Percentiles rank a stretch among this genome's conserved stretches.
Conservation (phyloP, 164 flowering plant species). For the Aristolochia californica region DNA sequence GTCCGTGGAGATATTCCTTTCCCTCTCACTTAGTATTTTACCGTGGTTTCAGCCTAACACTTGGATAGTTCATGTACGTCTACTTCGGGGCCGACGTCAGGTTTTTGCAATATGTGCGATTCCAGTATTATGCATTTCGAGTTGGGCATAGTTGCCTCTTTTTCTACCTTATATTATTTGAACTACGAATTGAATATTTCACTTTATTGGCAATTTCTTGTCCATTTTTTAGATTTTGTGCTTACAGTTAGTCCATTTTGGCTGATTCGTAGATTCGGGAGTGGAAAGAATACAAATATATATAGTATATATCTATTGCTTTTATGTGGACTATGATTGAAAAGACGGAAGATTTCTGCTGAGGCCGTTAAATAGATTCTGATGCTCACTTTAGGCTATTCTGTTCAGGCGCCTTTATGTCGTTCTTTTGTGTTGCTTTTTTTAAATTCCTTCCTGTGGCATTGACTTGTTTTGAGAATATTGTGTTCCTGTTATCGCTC, state of each 20-base stretch:
- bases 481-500: constrained; percentile 12
- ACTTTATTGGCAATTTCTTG: no score
- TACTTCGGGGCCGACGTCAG: no score
- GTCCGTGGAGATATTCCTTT: no score
- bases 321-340: constrained; percentile 11
- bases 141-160: no score
- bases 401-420: constrained; percentile 19
- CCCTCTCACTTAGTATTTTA: no score
- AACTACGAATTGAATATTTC: no score
- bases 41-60: no score
- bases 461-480: constrained; percentile 21
- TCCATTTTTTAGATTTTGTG: no score
- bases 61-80: no score
- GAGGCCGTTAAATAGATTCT: constrained; percentile 32
- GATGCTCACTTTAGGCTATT: constrained; percentile 35
- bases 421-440: constrained; percentile 8
- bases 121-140: no score
- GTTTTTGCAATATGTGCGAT: no score
- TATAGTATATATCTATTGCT: background rate
- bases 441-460: constrained; percentile 6
- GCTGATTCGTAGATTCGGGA: background rate
- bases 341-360: constrained; percentile 9
- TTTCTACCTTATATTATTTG: no score
- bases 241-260: constrained; percentile 14
- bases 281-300: background rate